A percentile compares a stretch with the other conserved stretches of the same genome.
Evolutionary conservation across 1,284 basidiomycete species (phyloP).

Genomic region (Trichosporon sp.): DNA sequence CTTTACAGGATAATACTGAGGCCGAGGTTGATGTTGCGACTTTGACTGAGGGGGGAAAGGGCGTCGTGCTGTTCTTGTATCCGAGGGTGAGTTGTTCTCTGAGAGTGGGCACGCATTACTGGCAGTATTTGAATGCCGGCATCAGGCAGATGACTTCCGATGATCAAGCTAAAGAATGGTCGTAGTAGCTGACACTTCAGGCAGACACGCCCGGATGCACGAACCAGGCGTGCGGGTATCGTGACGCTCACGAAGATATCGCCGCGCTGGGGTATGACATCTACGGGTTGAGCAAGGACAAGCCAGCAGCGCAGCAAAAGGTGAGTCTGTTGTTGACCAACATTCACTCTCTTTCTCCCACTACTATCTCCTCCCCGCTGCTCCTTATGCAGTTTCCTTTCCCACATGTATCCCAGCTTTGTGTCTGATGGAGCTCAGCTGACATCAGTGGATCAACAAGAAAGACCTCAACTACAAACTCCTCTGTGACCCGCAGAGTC

Average conservation of each 20-base stretch:
- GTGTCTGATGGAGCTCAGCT: too few species aligned
- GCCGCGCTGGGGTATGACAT: conserved; percentile 63
- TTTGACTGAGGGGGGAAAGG: conserved; percentile 55
- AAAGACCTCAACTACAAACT: conserved; percentile 77
- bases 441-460: conserved; percentile 49
- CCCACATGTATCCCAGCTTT: too few species aligned
- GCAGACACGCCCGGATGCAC: conserved; percentile 69
- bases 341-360: conserved; percentile 16
- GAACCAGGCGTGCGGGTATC: conserved; percentile 79
- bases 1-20: conserved; percentile 59
- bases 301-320: conserved; percentile 70
- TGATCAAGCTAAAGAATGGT: background rate
- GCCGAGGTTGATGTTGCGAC: conserved; percentile 45
- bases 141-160: too few species aligned
- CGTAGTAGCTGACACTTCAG: conserved; percentile 14
- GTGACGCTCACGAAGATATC: conserved; percentile 74
- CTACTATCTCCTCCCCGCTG: too few species aligned
- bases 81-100: conserved; percentile 38
- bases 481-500: conserved; percentile 76
- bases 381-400: too few species aligned
- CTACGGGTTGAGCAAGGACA: conserved; percentile 80
- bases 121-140: background rate
- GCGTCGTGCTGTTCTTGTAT: conserved; percentile 71
- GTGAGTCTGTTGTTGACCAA: conserved; percentile 41
- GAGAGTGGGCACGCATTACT: background rate